A percentile compares a stretch with the other conserved stretches of the same genome.
Conservation (phyloP, 1,284 basidiomycete genomes). For the Rhodotorula sp. region DNA sequence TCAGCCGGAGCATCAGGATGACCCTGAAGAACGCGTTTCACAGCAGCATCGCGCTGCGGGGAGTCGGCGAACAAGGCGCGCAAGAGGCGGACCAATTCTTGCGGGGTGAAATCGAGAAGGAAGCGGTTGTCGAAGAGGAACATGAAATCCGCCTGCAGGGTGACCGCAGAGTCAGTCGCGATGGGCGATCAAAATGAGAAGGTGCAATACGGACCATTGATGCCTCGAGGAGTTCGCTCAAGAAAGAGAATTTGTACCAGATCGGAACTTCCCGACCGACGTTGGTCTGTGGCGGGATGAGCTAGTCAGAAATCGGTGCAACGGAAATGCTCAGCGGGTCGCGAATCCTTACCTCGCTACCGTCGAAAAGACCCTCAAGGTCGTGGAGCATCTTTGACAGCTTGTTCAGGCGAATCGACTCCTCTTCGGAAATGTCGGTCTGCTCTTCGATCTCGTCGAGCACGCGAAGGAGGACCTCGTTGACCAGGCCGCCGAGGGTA, state of each 20-base stretch:
- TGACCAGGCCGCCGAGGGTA: constrained; percentile 67
- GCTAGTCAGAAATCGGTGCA: constrained; percentile 32
- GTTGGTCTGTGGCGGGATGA: constrained; percentile 49
- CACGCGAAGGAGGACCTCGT: constrained; percentile 67
- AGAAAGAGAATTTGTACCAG: constrained; percentile 94
- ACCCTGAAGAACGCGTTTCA: neutral
- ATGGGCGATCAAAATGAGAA: neutral
- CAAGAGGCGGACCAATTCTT: constrained; percentile 78
- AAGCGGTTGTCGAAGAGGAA: constrained; percentile 90
- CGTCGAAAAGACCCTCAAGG: constrained; percentile 75
- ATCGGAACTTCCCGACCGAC: constrained; percentile 62
- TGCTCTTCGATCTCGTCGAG: constrained; percentile 73
- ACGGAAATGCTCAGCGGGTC: neutral
- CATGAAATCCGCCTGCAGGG: constrained; percentile 65
- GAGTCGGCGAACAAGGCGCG: constrained; percentile 88
- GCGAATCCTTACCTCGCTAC: constrained; percentile 54
- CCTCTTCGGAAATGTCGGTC: constrained; percentile 81
- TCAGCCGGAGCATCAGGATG: neutral
- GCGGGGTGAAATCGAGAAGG: constrained; percentile 81
- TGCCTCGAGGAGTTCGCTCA: constrained; percentile 84
- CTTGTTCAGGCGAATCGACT: constrained; percentile 78
- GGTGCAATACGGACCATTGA: constrained; percentile 62
- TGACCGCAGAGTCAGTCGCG: neutral
- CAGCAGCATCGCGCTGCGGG: constrained; percentile 60
- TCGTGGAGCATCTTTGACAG: constrained; percentile 71